A percentile compares a stretch with the other conserved stretches of the same genome.
Conservation (phyloP, 2,329 filamentous ascomycete genomes). For the Akanthomyces lecanii region DNA sequence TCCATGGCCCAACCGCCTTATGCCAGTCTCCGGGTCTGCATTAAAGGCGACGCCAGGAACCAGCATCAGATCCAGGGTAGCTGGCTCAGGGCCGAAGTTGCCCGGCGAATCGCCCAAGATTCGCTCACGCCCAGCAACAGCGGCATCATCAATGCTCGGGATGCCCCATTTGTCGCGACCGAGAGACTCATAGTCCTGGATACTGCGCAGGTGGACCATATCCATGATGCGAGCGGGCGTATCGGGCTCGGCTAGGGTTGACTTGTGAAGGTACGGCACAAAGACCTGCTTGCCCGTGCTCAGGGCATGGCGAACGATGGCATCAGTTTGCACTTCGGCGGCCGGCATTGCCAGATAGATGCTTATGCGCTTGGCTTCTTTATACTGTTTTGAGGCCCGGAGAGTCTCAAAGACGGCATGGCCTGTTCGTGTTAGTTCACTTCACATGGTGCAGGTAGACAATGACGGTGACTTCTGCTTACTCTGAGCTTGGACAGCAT, state of each 20-base stretch:
- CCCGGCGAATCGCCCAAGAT: constrained; percentile 61
- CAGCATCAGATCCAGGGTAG: constrained; percentile 75
- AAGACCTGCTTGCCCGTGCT: constrained; percentile 77
- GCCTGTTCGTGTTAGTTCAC: constrained; percentile 36
- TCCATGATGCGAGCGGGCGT: constrained; percentile 76
- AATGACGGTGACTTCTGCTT: constrained; percentile 30
- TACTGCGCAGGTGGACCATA: constrained; percentile 75
- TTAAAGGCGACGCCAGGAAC: constrained; percentile 95
- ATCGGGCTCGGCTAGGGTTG: constrained; percentile 39
- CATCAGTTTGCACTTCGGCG: constrained; percentile 78
- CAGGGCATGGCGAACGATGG: constrained; percentile 78
- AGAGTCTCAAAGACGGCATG: constrained; percentile 60
- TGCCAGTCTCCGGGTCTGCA: constrained; percentile 45
- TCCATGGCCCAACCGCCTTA: constrained; percentile 83
- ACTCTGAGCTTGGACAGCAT: constrained; percentile 68
- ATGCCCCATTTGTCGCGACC: constrained; percentile 87
- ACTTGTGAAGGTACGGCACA: constrained; percentile 80
- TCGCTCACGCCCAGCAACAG: constrained; percentile 63
- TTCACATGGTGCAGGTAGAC: not conserved
- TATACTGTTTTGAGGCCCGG: constrained; percentile 67
- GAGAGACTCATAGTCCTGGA: constrained; percentile 74
- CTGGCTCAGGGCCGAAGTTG: constrained; percentile 32
- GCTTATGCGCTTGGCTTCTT: constrained; percentile 69
- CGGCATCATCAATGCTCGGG: constrained; percentile 69
- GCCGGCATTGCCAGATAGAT: constrained; percentile 91